Evolutionary conservation across 768 basidiomycete species (phyloP), one percentile per base, ranked within the genome.

Genomic region (Termitomyces sp.): DNA sequence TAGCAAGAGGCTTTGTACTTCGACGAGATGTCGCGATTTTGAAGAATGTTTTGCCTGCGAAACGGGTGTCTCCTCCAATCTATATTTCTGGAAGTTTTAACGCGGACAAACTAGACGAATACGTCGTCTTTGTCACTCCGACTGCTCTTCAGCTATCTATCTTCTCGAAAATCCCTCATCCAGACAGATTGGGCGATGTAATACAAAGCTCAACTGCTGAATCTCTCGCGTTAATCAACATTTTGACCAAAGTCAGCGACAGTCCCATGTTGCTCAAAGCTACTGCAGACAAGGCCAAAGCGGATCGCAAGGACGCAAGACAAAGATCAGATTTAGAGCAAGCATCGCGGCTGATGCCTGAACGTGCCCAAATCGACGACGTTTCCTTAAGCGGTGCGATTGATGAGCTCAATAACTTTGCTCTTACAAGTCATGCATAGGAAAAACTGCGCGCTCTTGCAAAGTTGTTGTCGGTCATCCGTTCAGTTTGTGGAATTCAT

Each of bases 111-210:
- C 8, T 61, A 98, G 96, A 91, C 67, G 97, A 99, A 84, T 98
- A 96, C 68, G 90, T 96, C n/a, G 86, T 98, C n/a, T 98, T 98
- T 69, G 79, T 97, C 31, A 86, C 86, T 5, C 96, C 97, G 0
- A 94, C 94, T 0, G 50, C 72, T n/a, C 73, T 97, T 18, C 96
- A 99, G 64, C 70, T 91, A 6, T 76, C 82, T 13, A 87, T 98
- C 65, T 93, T 94, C 65, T 74, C 77, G 12, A 84, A 79, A 44
- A 85, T 98, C 12, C 81, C 98, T 7, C 78, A 84, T 29, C 85
- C 87, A 0, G 83, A 86, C 51, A 83, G 83, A 57, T 70, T 94
- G 28, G 83, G 87, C 59, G 79, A 81, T 50, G 73, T 95, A 7
- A 81, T 88, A 28, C 79, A 86, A 62, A 82, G 85, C 51, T 84